phyloP scores from a whole-genome alignment of 23 red algal species.

The Gracilaria vermiculophylla region DNA sequence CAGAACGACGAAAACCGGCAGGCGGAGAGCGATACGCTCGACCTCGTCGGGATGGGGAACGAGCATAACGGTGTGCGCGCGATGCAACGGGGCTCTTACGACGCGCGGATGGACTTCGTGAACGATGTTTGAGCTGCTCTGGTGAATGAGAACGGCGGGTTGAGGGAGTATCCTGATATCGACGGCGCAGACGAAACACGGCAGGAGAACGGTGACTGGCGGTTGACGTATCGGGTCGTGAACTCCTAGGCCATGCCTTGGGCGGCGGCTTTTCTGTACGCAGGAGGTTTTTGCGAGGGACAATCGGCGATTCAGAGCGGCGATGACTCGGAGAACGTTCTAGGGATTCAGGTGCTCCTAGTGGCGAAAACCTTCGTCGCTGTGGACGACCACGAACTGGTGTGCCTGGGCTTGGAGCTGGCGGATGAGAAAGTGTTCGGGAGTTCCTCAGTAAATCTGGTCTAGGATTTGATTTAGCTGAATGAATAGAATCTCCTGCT shows the following conservation, averaged over 20 bases:
- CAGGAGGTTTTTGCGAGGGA: background rate
- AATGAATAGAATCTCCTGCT: background rate
- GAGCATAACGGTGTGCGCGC: background rate
- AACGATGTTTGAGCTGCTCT: background rate
- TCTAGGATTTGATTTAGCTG: background rate
- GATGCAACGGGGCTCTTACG: background rate
- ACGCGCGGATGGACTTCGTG: background rate
- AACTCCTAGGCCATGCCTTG: background rate
- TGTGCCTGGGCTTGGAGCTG: background rate
- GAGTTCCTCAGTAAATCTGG: background rate
- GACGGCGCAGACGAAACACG: background rate
- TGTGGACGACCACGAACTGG: background rate
- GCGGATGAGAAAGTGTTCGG: background rate
- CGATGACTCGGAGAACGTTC: too few species aligned
- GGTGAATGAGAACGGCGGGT: background rate
- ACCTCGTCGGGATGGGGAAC: background rate
- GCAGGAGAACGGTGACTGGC: background rate
- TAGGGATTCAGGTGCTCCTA: background rate
- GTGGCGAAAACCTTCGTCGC: background rate
- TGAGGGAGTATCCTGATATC: background rate
- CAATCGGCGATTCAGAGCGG: too few species aligned
- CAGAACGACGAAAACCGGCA: background rate
- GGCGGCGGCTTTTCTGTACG: background rate
- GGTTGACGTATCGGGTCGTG: background rate
- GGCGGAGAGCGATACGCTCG: background rate